Base-by-base conservation (phyloP, 805 yeast species). In the Candida ascalaphidarum region DNA sequence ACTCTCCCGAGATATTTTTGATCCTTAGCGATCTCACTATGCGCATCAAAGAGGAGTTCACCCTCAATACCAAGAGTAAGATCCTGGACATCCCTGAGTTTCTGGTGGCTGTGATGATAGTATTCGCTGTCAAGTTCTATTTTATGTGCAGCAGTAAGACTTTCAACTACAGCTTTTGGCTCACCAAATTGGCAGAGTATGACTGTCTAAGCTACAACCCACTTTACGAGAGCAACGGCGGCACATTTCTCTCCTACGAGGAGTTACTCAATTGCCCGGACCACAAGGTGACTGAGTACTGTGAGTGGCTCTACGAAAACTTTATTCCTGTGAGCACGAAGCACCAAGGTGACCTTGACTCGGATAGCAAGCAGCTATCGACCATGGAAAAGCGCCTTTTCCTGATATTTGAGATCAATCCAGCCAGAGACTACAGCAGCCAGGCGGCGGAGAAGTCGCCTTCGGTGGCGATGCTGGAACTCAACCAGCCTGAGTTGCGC, bases 191-290 rank as follows among this genome's bases (percentile, higher is more conserved):
- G 17, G 33, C 16, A 13, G 31, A 40, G 21, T 39, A 33, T 23
- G 53, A 47, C 17, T 41, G 29, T 37, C 39, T 17, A 34, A 41
- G 16, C 44, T 46, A 17, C 35, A 36, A 17, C 29, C 39, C 10
- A 36, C 37, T 28, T 22, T 20, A 26, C 12, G n/a, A 10, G 5
- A 9, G 22, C 22, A n/a, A 13, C 16, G 25, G 9, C 43, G 52
- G 52, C 33, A 43, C 11, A 18, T 39, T 7, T 17, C 23, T 7
- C 20, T 31, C 25, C n/a, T n/a, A n/a, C n/a, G 31, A 14, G 21
- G 64, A 63, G 11, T 41, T 76, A 3, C 27, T 61, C 8, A 45
- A 50, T 10, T 74, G 84, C 79, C 52, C 61, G 23, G 64, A 65
- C n/a, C 41, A 43, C 2, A 56, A 68, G 31, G 57, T 65, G 3